Conservation (phyloP, 331 rosid genomes). For the Erythrophleum ivorense region DNA sequence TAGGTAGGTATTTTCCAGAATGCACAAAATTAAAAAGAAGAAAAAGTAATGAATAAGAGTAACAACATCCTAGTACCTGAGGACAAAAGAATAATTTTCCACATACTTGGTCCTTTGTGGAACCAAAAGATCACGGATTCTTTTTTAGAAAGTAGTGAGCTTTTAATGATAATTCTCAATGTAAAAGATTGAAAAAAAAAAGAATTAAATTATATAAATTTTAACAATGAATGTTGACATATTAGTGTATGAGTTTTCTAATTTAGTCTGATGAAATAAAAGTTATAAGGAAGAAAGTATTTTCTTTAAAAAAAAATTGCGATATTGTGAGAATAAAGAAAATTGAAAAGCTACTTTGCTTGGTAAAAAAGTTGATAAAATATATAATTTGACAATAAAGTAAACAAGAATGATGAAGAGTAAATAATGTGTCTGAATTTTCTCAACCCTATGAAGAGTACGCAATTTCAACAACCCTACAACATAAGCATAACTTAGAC, state of each 20-base stretch:
- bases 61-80: not conserved
- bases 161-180: conserved; percentile 4
- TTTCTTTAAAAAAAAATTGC: not conserved
- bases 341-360: not conserved
- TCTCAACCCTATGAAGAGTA: conserved; percentile 4
- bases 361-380: conserved; percentile 18
- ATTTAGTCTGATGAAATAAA: conserved; percentile 14
- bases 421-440: conserved; percentile 17
- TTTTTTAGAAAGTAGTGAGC: conserved; percentile 12
- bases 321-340: conserved; percentile 22
- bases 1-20: not conserved
- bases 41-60: not conserved
- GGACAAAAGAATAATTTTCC: not conserved
- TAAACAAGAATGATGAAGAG: not conserved
- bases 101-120: not conserved
- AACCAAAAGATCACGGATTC: conserved; percentile 26
- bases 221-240: conserved; percentile 1
- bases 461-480: conserved; percentile 7
- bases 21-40: conserved; percentile 17
- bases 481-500: conserved; percentile 26
- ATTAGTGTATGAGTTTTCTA: conserved; percentile 11
- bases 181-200: not conserved
- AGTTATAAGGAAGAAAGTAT: conserved; percentile 3
- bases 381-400: not conserved
- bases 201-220: not conserved